Percentiles rank a stretch among this genome's conserved stretches.
These are phyloP conservation scores for Escallonia rubra DNA, from an alignment of 129 eudicot species.

Conservation along the genomic window DNA sequence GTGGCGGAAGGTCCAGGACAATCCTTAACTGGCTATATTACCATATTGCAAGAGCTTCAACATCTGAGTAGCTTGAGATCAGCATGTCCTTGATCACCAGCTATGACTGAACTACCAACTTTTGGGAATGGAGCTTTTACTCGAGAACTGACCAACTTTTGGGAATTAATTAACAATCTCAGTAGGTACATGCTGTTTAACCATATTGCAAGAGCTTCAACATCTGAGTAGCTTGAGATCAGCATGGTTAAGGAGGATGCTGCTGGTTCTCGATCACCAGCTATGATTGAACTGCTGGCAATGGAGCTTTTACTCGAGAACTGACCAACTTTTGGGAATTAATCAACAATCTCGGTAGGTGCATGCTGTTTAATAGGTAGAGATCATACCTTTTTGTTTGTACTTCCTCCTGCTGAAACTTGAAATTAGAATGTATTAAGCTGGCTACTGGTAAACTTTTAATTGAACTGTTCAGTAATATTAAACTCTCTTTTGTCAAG, in stretches of 20 bases:
- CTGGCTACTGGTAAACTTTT: too few relatives aligned
- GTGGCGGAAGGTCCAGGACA: slow-evolving; percentile 18
- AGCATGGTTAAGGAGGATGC: slow-evolving; percentile 3
- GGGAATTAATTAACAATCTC: not conserved
- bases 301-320: not conserved
- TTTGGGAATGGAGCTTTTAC: not conserved
- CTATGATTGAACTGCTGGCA: not conserved
- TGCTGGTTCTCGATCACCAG: slow-evolving; percentile 5
- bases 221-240: slow-evolving; percentile 20
- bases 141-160: not conserved
- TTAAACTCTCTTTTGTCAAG: too few relatives aligned
- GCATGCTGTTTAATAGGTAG: not conserved
- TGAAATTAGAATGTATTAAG: too few relatives aligned
- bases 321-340: not conserved
- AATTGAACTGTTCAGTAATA: too few relatives aligned
- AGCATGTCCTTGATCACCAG: not conserved
- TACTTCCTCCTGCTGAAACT: not conserved
- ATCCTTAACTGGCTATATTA: slow-evolving; percentile 16
- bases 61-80: slow-evolving; percentile 21
- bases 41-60: slow-evolving; percentile 38
- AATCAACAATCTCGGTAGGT: not conserved
- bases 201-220: slow-evolving; percentile 37
- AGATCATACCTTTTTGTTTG: not conserved
- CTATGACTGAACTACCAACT: slow-evolving; percentile 2
- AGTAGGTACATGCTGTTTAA: not conserved